phyloP scores from a whole-genome alignment of 257 asterid species.

The Linaria vulgaris region DNA sequence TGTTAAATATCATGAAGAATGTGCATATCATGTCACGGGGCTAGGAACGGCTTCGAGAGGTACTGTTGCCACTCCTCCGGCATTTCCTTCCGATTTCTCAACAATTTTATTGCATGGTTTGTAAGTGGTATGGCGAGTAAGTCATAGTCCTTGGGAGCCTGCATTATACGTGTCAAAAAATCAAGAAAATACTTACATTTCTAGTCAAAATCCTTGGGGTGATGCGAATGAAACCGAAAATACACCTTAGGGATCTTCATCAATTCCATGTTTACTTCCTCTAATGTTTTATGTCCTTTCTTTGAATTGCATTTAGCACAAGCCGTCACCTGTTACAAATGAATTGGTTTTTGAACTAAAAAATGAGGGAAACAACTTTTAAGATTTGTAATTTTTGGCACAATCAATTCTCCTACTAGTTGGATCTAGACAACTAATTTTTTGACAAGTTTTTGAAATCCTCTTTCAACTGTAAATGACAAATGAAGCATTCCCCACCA shows the following conservation, averaged over 20 bases:
- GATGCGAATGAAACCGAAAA: neutral
- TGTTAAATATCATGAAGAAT: too few relatives aligned
- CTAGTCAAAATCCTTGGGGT: neutral
- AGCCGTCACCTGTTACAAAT: conserved; percentile 71
- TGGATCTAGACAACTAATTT: neutral
- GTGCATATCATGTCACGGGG: conserved; percentile 33
- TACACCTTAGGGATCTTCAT: conserved; percentile 76
- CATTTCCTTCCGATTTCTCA: conserved; percentile 58
- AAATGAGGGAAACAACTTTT: neutral
- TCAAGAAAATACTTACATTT: neutral
- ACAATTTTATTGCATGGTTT: conserved; percentile 54
- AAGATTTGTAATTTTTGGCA: neutral
- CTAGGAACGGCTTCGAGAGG: conserved; percentile 55
- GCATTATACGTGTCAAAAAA: conserved; percentile 17
- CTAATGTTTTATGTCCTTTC: conserved; percentile 83
- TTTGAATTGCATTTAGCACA: conserved; percentile 77
- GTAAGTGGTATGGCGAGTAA: conserved; percentile 79
- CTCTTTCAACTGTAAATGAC: neutral
- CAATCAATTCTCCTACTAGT: neutral
- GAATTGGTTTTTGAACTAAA: conserved; percentile 6
- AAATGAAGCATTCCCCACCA: neutral
- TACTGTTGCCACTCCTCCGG: conserved; percentile 91
- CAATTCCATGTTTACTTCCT: conserved; percentile 79
- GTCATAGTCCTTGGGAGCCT: conserved; percentile 85
- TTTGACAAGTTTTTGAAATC: neutral